Evolutionary conservation across 2,329 filamentous ascomycete genomes (phyloP).

Genomic region (Rugonectria rugulosa): DNA sequence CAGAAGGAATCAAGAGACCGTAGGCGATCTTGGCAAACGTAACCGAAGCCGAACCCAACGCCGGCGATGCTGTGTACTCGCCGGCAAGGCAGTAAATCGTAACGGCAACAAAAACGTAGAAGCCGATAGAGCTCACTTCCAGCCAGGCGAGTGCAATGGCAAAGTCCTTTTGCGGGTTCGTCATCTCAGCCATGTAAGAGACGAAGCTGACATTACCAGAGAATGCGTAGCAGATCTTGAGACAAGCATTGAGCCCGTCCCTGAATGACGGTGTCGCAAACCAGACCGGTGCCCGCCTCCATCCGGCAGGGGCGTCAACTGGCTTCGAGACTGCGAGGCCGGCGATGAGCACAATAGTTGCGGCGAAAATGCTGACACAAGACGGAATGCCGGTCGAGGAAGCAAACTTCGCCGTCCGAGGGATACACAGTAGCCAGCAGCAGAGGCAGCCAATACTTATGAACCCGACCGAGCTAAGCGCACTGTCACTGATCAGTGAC

Average conservation of each 20-base stretch:
- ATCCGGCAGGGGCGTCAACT: conserved; percentile 28
- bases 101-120: neutral
- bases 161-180: conserved; percentile 35
- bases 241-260: conserved; percentile 29
- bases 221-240: conserved; percentile 39
- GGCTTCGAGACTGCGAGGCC: conserved; percentile 32
- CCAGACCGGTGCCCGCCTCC: conserved; percentile 32
- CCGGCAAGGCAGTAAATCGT: neutral
- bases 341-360: conserved; percentile 43
- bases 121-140: neutral
- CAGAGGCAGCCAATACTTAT: conserved; percentile 66
- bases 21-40: conserved; percentile 27
- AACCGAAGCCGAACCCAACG: neutral
- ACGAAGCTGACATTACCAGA: conserved; percentile 43
- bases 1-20: conserved; percentile 30
- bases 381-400: conserved; percentile 35
- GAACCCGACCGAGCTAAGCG: conserved; percentile 71
- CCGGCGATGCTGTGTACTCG: conserved; percentile 13
- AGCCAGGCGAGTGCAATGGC: neutral
- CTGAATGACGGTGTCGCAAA: conserved; percentile 33
- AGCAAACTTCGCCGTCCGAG: conserved; percentile 23
- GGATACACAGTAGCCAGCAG: conserved; percentile 52
- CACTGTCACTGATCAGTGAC: conserved; percentile 69
- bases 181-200: conserved; percentile 39
- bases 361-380: conserved; percentile 38